Percentiles rank a stretch among this genome's conserved stretches.
These are phyloP conservation scores for Tetradesmus obliquus DNA, from an alignment of 139 green algal genomes.

Conservation along the genomic window DNA sequence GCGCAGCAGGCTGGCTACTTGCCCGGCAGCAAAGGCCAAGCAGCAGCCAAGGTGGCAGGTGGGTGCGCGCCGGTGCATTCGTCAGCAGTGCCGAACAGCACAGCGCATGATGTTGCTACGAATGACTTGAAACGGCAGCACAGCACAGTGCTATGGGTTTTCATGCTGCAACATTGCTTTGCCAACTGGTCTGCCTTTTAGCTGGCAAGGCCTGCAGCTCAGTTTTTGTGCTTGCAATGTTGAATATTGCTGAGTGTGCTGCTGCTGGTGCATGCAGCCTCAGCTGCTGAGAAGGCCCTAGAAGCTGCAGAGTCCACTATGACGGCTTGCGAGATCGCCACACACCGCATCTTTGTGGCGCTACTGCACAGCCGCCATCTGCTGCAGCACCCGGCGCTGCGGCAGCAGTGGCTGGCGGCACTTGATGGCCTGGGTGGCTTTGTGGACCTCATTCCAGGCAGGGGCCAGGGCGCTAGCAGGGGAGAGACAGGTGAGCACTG, in stretches of 20 bases:
- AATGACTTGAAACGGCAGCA: too few relatives aligned
- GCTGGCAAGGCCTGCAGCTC: too few relatives aligned
- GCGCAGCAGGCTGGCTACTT: constrained; percentile 33
- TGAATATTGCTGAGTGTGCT: background rate
- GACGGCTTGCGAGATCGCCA: constrained; percentile 40
- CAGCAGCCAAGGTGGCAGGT: background rate
- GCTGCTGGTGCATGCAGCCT: constrained; percentile 6
- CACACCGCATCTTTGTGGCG: constrained; percentile 41
- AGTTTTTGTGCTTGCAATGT: background rate
- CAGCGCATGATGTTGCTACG: too few relatives aligned
- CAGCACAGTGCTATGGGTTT: background rate
- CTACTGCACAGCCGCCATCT: constrained; percentile 40
- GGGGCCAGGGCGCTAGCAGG: background rate
- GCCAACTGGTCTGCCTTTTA: too few relatives aligned
- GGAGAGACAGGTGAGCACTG: background rate
- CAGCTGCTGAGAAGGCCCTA: constrained; percentile 3
- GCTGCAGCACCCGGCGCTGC: background rate
- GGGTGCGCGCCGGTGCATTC: too few relatives aligned
- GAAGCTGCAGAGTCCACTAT: constrained; percentile 18
- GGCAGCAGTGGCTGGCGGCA: constrained; percentile 41
- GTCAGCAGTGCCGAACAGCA: too few relatives aligned
- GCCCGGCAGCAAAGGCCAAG: background rate
- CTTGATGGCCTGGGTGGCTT: constrained; percentile 44
- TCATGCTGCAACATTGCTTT: background rate
- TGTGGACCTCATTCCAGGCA: constrained; percentile 44